Evolutionary conservation across 129 eudicot species (phyloP).

Genomic region (Artemisia annua): DNA sequence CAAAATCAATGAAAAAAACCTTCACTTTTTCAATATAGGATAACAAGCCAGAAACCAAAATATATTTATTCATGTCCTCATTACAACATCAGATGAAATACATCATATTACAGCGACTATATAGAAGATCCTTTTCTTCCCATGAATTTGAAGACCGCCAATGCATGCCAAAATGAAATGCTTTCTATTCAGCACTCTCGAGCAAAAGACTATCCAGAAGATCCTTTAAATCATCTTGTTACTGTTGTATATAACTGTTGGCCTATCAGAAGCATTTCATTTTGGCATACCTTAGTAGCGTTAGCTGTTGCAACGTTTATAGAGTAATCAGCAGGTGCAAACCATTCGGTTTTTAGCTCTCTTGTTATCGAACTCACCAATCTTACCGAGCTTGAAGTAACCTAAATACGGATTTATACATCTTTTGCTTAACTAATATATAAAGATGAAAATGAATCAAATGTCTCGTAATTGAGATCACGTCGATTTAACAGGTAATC

Average conservation of each 20-base stretch:
- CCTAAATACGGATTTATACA: conserved; percentile 43
- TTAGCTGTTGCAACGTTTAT: conserved; percentile 97
- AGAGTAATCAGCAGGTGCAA: conserved; percentile 75
- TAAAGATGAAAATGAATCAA: neutral
- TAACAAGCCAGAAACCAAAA: no score
- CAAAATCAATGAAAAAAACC: no score
- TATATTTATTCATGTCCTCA: no score
- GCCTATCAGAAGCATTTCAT: conserved; percentile 54
- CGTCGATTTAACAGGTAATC: neutral
- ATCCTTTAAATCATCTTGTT: conserved; percentile 45
- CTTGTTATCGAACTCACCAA: conserved; percentile 78
- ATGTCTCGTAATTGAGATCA: neutral
- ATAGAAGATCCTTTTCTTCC: no score
- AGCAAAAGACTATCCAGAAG: no score
- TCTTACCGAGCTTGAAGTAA: conserved; percentile 87
- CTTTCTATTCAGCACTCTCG: no score
- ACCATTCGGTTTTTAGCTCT: conserved; percentile 82
- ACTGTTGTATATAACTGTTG: conserved; percentile 93
- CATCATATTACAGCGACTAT: no score
- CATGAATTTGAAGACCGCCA: no score
- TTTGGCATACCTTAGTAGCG: conserved; percentile 65
- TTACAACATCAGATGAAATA: no score
- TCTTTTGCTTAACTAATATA: conserved; percentile 5
- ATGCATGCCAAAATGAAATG: no score
- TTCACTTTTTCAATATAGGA: no score